Conservation (phyloP, 2,329 filamentous ascomycete genomes). For the Dactylellina sp. region DNA sequence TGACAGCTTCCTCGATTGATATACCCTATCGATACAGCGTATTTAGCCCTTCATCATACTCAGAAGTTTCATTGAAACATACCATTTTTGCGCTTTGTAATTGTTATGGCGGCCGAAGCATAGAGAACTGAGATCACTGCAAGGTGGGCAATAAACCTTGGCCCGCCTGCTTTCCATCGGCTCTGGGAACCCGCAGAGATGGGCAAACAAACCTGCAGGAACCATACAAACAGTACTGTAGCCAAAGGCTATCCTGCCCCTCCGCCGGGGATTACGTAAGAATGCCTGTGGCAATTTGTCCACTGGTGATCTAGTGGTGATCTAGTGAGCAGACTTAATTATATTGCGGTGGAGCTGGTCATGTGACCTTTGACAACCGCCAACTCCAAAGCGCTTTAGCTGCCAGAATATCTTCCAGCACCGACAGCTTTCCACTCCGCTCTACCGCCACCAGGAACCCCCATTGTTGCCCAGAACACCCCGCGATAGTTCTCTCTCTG, state of each 20-base stretch:
- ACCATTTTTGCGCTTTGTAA: constrained; percentile 1
- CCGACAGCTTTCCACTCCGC: constrained; percentile 3
- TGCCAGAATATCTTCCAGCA: constrained; percentile 3
- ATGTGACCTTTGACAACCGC: constrained; percentile 17
- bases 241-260: constrained; percentile 31
- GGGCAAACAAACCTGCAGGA: constrained; percentile 35
- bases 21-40: constrained; percentile 13
- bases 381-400: neutral
- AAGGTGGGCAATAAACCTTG: neutral
- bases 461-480: neutral
- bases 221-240: constrained; percentile 18
- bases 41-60: neutral
- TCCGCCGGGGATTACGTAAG: constrained; percentile 49
- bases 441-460: neutral
- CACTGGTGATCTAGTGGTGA: neutral
- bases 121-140: neutral
- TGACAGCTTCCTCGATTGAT: constrained; percentile 49
- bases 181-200: constrained; percentile 18
- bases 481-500: constrained; percentile 4
- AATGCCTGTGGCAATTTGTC: neutral
- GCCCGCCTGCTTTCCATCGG: neutral
- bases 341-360: neutral
- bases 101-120: neutral
- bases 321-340: neutral
- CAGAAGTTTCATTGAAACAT: neutral